Evolutionary conservation across 1,284 basidiomycete species (phyloP), one percentile per base, ranked within the genome.

Genomic region (Ustilago xerochloae): DNA sequence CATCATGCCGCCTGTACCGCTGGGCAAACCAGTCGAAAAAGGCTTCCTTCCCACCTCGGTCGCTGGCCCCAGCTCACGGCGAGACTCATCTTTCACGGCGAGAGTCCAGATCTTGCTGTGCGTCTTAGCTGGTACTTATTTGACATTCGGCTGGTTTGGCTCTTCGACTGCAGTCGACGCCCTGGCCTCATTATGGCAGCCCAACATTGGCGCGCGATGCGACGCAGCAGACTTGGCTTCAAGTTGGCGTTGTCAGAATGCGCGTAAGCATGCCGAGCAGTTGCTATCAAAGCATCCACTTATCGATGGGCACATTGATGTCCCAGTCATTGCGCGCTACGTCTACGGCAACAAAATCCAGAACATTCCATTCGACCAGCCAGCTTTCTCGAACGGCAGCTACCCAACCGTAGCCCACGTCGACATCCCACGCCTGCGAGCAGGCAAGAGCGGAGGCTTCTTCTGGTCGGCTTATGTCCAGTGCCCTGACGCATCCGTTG

Each of bases 391-490:
- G 0, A 75, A 75, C 29, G 72, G 67, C 0, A 63, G 33, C 43
- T 75, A 45, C 29, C 72, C 72, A 0, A 72, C 48, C 0, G 13
- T 6, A 1, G 59, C 39, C 3, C 68, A 78, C 6, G 75, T 75
- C 50, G 75, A 78, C 56, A 66, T 78, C 30, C 75, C 75, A 1
- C 47, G 75, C 2, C 39, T 78, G 43, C 22, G 75, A 9, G 48
- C 28, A 15, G 72, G 72, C 36, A 57, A 54, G 39, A 47, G 68
- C 28, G 72, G 75, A 13, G 72, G 75, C 24, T 78, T 75, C 63
- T 75, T 78, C 49, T 75, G 72, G 65, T 66, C 61, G n/a, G 64
- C 68, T 10, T 78, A 65, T 35, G 72, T 72, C n/a, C 55, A 50
- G 16, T 78, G 75, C 36, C 71, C 67, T 2, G 60, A 68, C 18